Evolutionary conservation across 345 rosid species (phyloP).

Genomic region (Triadica sebifera): DNA sequence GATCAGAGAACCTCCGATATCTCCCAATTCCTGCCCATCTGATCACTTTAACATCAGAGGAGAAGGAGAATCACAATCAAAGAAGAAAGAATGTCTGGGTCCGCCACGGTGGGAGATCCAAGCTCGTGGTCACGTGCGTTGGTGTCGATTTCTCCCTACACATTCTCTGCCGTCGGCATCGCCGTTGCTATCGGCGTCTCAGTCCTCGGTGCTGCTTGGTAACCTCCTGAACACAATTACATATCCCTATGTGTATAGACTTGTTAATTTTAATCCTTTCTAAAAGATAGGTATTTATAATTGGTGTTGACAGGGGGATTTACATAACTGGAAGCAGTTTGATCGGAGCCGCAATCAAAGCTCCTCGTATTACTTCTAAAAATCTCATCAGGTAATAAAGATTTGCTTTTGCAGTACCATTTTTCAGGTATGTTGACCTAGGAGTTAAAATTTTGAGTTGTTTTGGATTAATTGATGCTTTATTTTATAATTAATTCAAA

Average conservation of each 20-base stretch:
- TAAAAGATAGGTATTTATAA: not conserved
- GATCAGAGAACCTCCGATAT: not conserved
- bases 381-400: conserved; percentile 74
- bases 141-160: conserved; percentile 83
- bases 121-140: conserved; percentile 82
- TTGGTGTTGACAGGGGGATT: conserved; percentile 64
- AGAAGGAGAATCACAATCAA: not conserved
- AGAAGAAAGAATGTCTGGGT: conserved; percentile 31
- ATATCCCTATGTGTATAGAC: not conserved
- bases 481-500: not conserved
- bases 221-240: not conserved
- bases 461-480: not conserved
- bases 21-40: not conserved
- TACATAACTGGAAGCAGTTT: conserved; percentile 96
- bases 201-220: conserved; percentile 99
- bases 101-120: conserved; percentile 39
- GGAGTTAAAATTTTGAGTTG: not conserved
- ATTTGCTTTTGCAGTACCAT: too few species aligned
- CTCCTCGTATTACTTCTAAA: conserved; percentile 96
- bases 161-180: conserved; percentile 93
- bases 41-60: not conserved
- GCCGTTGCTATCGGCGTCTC: conserved; percentile 95
- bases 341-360: conserved; percentile 97
- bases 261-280: not conserved
- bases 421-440: not conserved